These are phyloP conservation scores for Epichloe gansuensis DNA, from an alignment of 2,329 filamentous ascomycete species.

Conservation along the genomic window DNA sequence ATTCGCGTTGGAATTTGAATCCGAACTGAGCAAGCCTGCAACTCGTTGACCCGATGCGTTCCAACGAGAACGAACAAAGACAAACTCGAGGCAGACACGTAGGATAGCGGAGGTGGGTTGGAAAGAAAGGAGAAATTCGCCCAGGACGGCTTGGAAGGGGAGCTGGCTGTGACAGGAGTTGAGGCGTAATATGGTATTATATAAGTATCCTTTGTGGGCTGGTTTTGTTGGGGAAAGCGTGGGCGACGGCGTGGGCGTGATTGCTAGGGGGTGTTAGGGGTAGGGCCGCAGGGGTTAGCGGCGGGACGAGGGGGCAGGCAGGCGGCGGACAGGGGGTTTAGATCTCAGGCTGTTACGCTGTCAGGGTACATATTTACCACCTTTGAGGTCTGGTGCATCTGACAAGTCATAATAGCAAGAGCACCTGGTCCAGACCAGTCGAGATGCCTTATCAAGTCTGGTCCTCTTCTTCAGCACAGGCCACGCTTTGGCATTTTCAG, in stretches of 20 bases:
- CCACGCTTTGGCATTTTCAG: background rate
- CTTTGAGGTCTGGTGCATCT: background rate
- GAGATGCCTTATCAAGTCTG: background rate
- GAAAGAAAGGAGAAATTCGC: background rate
- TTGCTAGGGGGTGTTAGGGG: background rate
- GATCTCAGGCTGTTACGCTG: background rate
- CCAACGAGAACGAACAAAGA: no score
- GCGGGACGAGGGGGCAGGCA: background rate
- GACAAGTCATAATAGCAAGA: background rate
- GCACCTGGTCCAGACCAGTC: background rate
- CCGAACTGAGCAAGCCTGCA: background rate
- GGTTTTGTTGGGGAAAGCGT: constrained; percentile 2
- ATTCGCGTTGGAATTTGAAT: constrained; percentile 6
- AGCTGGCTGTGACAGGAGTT: background rate
- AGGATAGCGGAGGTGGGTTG: background rate
- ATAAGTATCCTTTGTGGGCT: background rate
- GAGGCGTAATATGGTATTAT: background rate
- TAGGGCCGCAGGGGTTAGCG: background rate
- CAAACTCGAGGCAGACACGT: background rate
- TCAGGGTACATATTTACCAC: background rate
- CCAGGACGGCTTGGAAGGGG: no score
- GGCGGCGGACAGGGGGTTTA: background rate
- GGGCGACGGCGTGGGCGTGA: background rate
- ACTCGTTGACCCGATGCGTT: background rate
- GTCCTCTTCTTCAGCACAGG: background rate